Evolutionary conservation across 306 rosid species (phyloP).

Genomic region (Citrullus colocynthis): DNA sequence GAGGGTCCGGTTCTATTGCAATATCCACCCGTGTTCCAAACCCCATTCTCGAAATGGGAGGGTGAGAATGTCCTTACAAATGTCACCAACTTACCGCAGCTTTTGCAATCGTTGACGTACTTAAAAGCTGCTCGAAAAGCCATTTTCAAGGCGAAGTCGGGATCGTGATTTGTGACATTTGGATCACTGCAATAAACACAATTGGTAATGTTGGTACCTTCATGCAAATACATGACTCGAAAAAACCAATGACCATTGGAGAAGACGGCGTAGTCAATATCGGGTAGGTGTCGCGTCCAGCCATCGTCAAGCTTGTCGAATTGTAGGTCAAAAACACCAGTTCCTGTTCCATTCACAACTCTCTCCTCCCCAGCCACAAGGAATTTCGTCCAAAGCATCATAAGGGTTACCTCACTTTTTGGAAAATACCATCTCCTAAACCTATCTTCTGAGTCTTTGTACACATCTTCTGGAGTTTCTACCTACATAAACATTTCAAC

Average conservation of each 20-base stretch:
- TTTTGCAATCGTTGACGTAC: constrained; percentile 27
- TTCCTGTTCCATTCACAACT: constrained; percentile 48
- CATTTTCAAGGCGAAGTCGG: constrained; percentile 26
- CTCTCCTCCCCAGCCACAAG: constrained; percentile 52
- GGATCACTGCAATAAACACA: constrained; percentile 55
- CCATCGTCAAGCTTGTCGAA: constrained; percentile 40
- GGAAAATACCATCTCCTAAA: constrained; percentile 60
- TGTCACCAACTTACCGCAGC: constrained; percentile 27
- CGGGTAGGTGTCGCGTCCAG: constrained; percentile 39
- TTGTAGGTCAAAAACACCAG: constrained; percentile 43
- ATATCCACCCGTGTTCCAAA: constrained; percentile 70
- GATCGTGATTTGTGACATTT: constrained; percentile 23
- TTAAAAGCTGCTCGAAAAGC: constrained; percentile 41
- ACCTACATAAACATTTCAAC: constrained; percentile 27
- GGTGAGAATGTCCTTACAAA: constrained; percentile 78
- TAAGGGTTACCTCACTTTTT: constrained; percentile 40
- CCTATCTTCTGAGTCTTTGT: constrained; percentile 63
- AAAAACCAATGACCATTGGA: constrained; percentile 85
- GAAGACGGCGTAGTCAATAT: constrained; percentile 50
- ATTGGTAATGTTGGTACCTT: constrained; percentile 22
- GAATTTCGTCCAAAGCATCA: constrained; percentile 60
- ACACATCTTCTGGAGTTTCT: constrained; percentile 48
- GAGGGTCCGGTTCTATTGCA: constrained; percentile 60
- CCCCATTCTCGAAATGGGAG: constrained; percentile 64
- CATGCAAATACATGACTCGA: constrained; percentile 35